Conservation (phyloP, 2,329 filamentous ascomycete species). For the Metarhizium brunneum region DNA sequence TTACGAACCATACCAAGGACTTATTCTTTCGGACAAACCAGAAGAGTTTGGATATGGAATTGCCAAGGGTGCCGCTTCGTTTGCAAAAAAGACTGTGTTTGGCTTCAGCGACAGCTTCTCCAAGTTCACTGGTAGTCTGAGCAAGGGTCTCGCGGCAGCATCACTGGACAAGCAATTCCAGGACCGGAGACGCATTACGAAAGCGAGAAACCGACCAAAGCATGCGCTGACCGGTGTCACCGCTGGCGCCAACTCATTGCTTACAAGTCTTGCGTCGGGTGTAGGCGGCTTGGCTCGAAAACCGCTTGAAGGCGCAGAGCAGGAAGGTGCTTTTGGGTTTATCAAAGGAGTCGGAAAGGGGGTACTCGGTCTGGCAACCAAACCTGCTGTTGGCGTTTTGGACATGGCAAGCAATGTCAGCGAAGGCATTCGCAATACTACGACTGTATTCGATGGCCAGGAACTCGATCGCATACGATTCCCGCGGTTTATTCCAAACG, state of each 20-base stretch:
- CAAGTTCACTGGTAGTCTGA: slow-evolving; percentile 94
- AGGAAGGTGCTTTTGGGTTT: slow-evolving; percentile 88
- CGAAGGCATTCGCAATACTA: slow-evolving; percentile 96
- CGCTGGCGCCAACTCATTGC: slow-evolving; percentile 88
- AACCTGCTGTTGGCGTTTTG: slow-evolving; percentile 92
- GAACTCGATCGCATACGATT: slow-evolving; percentile 93
- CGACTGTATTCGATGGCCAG: slow-evolving; percentile 91
- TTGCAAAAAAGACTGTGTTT: slow-evolving; percentile 98
- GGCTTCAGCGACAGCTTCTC: slow-evolving; percentile 96
- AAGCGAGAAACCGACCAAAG: slow-evolving; percentile 88
- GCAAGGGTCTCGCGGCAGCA: slow-evolving; percentile 89
- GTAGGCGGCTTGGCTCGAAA: slow-evolving; percentile 90
- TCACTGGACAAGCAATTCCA: slow-evolving; percentile 99
- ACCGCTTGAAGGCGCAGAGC: slow-evolving; percentile 89
- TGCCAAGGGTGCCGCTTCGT: slow-evolving; percentile 91
- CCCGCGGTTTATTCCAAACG: slow-evolving; percentile 81
- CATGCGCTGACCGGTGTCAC: slow-evolving; percentile 95
- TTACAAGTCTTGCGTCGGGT: slow-evolving; percentile 84
- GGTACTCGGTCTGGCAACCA: slow-evolving; percentile 86
- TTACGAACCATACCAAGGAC: slow-evolving; percentile 96
- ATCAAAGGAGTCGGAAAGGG: slow-evolving; percentile 98
- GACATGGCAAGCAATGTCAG: slow-evolving; percentile 95
- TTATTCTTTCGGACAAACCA: slow-evolving; percentile 91
- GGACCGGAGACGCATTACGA: slow-evolving; percentile 86
- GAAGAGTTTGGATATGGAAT: slow-evolving; percentile 93